A percentile compares a stretch with the other conserved stretches of the same genome.
phyloP scores from a whole-genome alignment of 169 alveolate species.

The Plasmodium billcollinsi region DNA sequence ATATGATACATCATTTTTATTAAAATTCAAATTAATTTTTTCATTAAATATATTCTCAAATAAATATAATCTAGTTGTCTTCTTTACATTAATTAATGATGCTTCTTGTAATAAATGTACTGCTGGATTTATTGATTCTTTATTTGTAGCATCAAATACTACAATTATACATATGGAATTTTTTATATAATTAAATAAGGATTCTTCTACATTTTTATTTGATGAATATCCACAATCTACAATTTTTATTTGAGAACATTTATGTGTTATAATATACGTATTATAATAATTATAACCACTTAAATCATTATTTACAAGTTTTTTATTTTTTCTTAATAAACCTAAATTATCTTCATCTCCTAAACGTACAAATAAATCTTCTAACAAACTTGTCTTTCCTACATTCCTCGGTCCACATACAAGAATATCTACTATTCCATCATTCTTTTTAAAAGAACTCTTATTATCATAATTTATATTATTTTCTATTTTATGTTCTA shows the following conservation, averaged over 20 bases:
- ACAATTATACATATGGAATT: constrained; percentile 45
- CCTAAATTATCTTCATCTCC: constrained; percentile 66
- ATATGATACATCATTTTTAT: constrained; percentile 41
- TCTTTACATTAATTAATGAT: constrained; percentile 53
- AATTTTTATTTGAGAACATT: constrained; percentile 22
- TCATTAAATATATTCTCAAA: constrained; percentile 66
- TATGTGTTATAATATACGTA: constrained; percentile 37
- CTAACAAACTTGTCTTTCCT: constrained; percentile 76
- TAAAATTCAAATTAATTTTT: constrained; percentile 42
- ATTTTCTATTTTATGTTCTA: neutral
- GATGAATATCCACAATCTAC: constrained; percentile 42
- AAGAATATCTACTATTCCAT: constrained; percentile 56
- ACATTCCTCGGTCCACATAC: constrained; percentile 77
- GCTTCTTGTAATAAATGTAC: constrained; percentile 72
- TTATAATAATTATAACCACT: constrained; percentile 6
- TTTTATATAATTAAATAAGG: constrained; percentile 33
- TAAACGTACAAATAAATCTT: constrained; percentile 61
- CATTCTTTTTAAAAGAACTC: constrained; percentile 11
- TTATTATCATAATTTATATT: neutral
- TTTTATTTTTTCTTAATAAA: constrained; percentile 58
- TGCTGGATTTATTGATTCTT: constrained; percentile 56
- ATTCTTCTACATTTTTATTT: constrained; percentile 41
- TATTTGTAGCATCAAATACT: constrained; percentile 61
- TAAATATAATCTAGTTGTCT: constrained; percentile 35
- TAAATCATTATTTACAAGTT: constrained; percentile 2